Evolutionary conservation across 768 basidiomycete species (phyloP).

Genomic region (Cystobasidium tubakii): DNA sequence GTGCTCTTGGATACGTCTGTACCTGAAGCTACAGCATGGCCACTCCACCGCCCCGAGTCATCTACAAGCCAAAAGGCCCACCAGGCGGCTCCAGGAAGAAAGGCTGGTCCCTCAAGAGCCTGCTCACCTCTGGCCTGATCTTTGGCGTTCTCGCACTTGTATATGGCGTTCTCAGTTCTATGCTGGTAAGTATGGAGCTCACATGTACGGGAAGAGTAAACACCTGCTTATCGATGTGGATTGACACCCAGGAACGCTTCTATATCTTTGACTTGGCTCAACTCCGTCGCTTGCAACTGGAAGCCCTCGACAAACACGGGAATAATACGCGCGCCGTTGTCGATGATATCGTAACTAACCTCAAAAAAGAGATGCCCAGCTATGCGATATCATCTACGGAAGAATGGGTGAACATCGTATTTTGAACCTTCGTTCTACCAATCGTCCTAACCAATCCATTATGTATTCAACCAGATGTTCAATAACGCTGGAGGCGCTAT

Average conservation of each 20-base stretch:
- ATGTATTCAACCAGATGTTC: slow-evolving; percentile 57
- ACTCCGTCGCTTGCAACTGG: slow-evolving; percentile 67
- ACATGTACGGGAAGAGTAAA: too few relatives aligned
- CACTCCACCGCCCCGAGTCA: slow-evolving; percentile 21
- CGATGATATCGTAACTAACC: slow-evolving; percentile 70
- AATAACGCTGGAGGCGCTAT: slow-evolving; percentile 81
- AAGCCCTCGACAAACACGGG: slow-evolving; percentile 62
- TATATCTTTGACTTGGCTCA: slow-evolving; percentile 72
- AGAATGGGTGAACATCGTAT: slow-evolving; percentile 35
- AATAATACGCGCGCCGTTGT: slow-evolving; percentile 68
- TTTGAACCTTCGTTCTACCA: too few relatives aligned
- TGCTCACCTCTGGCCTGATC: slow-evolving; percentile 16
- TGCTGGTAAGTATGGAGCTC: slow-evolving; percentile 39
- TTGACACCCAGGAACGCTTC: slow-evolving; percentile 62
- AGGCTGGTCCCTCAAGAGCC: slow-evolving; percentile 5
- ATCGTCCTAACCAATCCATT: too few relatives aligned
- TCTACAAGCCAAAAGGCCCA: slow-evolving; percentile 26
- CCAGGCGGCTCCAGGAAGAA: not conserved
- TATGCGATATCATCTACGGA: slow-evolving; percentile 50
- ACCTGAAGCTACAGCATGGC: not conserved
- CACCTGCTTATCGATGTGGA: not conserved
- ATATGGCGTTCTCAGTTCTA: slow-evolving; percentile 37
- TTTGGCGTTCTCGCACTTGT: slow-evolving; percentile 30
- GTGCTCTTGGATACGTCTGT: not conserved
- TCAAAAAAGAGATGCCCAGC: slow-evolving; percentile 64